Evolutionary conservation across 805 yeast species (phyloP), one percentile per base, ranked within the genome.

Genomic region (Yamadazyma phyllophila): DNA sequence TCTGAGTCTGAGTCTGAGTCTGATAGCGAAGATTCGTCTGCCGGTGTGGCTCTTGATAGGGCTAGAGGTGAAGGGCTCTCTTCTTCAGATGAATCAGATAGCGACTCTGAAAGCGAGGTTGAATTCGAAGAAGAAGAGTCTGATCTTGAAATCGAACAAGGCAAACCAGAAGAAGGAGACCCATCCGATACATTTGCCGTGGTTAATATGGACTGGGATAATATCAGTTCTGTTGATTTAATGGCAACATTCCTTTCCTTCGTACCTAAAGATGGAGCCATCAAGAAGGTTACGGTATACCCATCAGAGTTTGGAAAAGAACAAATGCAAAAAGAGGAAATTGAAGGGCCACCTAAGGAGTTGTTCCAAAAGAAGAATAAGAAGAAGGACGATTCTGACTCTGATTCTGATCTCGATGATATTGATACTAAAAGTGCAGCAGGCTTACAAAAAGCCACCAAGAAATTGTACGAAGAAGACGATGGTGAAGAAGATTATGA

Each of bases 141-240:
- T 2, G 86, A 79, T 15, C 65, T 77, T 17, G 86, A 82, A 52
- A 54, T 73, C 9, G 86, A 79, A 53, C 75, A 72, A 26, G 70
- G 69, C 8, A 76, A 79, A 43, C 86, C 94, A n/a, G 90, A 87
- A 40, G 84, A 82, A 41, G 95, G 96, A 38, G 97, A 92, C 2
- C 96, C 96, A 26, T 75, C 96, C 1, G 71, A 69, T 29, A 72
- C 87, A 5, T 73, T 94, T 58, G 99, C 99, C 0, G 96, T 85
- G 1, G 98, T 94, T 26, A 94, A 94, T 59, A 73, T 94, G 78
- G 99, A 94, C 61, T 94, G 99, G 99, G 99, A 94, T 57, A 87
- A 94, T 59, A 76, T 94, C n/a, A 78, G 81, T 38, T 86, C 98
- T 0, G 80, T 80, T 3, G 98, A 94, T 61, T 69, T 92, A 51